These are phyloP conservation scores for Galerina sulciceps DNA, from an alignment of 768 basidiomycete genomes.

Conservation along the genomic window DNA sequence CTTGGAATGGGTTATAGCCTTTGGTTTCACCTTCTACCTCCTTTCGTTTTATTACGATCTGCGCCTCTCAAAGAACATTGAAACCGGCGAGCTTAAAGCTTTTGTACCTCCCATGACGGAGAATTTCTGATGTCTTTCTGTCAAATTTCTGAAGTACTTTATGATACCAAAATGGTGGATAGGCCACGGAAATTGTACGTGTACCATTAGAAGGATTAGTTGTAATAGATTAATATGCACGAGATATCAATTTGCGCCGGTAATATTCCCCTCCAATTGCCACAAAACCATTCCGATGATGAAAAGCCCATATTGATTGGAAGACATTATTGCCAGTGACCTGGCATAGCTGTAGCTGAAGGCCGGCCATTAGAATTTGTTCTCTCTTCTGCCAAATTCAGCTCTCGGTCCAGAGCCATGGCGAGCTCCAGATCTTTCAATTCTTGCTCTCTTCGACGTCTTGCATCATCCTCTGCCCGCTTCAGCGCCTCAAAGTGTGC, in stretches of 20 bases:
- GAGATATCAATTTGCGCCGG: background rate
- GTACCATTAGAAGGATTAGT: background rate
- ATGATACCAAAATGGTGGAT: background rate
- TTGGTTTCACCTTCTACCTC: conserved; percentile 75
- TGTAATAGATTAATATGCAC: background rate
- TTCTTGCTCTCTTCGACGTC: conserved; percentile 42
- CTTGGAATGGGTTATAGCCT: conserved; percentile 75
- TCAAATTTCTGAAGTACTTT: background rate
- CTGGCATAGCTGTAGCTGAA: conserved; percentile 21
- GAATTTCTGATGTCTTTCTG: background rate
- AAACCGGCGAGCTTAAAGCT: conserved; percentile 47
- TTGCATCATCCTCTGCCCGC: conserved; percentile 43
- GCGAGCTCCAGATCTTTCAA: conserved; percentile 53
- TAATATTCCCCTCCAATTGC: background rate
- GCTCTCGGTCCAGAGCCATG: conserved; percentile 54
- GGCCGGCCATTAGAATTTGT: background rate
- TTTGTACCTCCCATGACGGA: conserved; percentile 5
- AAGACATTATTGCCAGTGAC: conserved; percentile 15
- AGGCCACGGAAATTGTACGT: background rate
- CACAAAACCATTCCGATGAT: too few species aligned
- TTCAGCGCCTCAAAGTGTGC: conserved; percentile 34
- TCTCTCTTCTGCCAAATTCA: conserved; percentile 40
- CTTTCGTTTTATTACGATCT: conserved; percentile 77
- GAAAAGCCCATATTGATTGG: too few species aligned
- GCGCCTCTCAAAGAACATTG: conserved; percentile 58